Evolutionary conservation across 169 alveolate species (phyloP).

Genomic region (Cyclospora cayetanensis): DNA sequence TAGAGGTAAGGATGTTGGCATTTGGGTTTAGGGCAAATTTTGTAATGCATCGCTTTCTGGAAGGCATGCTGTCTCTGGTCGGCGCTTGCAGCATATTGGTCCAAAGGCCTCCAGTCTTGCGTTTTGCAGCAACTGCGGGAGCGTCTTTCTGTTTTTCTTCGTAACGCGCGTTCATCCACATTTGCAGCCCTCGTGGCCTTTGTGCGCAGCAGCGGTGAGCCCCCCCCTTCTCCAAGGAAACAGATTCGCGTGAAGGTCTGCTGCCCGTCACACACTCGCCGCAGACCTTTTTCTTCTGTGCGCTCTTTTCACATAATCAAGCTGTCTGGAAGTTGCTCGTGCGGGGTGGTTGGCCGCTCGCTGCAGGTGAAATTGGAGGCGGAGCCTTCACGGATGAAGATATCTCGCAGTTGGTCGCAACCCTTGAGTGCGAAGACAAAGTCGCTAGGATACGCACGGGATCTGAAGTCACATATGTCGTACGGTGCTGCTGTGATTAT

Average conservation of each 20-base stretch:
- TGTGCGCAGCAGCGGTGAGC: constrained; percentile 69
- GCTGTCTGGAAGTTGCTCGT: background rate
- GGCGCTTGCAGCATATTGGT: background rate
- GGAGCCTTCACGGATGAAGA: constrained; percentile 70
- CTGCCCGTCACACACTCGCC: background rate
- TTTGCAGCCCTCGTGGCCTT: constrained; percentile 70
- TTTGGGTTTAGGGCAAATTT: background rate
- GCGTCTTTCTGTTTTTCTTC: constrained; percentile 48
- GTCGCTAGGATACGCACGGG: constrained; percentile 53
- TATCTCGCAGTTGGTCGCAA: constrained; percentile 57
- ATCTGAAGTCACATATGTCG: constrained; percentile 17
- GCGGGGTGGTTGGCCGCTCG: background rate
- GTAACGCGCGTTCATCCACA: constrained; percentile 65
- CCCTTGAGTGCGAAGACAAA: constrained; percentile 70
- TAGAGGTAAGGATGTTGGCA: constrained; percentile 78
- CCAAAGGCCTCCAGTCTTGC: background rate
- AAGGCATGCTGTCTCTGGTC: background rate
- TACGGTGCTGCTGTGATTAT: background rate
- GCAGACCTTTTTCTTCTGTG: background rate
- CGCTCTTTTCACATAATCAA: background rate
- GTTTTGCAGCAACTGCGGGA: constrained; percentile 68
- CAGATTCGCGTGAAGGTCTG: background rate
- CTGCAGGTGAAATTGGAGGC: constrained; percentile 61
- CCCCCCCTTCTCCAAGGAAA: background rate
- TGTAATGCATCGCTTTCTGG: background rate